A percentile compares a stretch with the other conserved stretches of the same genome.
Evolutionary conservation across 2,329 filamentous ascomycete species (phyloP).

Genomic region (Coniochaeta sp.): DNA sequence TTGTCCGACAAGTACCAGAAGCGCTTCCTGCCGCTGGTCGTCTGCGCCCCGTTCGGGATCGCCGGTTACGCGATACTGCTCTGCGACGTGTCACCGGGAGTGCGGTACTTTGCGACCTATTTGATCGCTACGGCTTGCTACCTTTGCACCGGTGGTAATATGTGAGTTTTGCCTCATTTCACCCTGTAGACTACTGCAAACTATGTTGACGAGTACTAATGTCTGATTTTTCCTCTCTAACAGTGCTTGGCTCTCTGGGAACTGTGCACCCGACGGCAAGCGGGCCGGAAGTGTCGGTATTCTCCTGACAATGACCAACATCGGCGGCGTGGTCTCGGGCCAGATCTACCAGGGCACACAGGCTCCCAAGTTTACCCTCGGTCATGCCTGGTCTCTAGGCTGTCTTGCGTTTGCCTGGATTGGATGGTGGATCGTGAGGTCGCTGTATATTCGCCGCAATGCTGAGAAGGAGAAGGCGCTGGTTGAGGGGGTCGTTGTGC

Average conservation of each 20-base stretch:
- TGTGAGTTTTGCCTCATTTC: conserved; percentile 9
- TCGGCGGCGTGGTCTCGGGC: conserved; percentile 17
- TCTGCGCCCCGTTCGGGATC: conserved; percentile 19
- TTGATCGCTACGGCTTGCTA: conserved; percentile 18
- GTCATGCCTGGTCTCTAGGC: conserved; percentile 27
- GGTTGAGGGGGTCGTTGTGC: conserved; percentile 33
- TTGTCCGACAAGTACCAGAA: conserved; percentile 26
- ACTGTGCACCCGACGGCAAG: conserved; percentile 19
- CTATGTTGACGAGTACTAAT: too few species aligned
- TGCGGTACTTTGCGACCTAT: conserved; percentile 18
- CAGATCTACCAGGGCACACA: conserved; percentile 18
- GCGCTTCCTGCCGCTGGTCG: conserved; percentile 26
- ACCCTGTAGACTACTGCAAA: too few species aligned
- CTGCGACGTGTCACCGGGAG: conserved; percentile 11
- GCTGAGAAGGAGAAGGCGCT: conserved; percentile 19
- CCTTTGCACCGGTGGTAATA: conserved; percentile 15
- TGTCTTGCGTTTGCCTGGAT: conserved; percentile 26
- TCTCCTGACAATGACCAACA: conserved; percentile 15
- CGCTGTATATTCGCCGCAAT: conserved; percentile 22
- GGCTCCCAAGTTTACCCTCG: conserved; percentile 15
- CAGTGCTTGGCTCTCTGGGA: conserved; percentile 18
- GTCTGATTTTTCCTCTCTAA: background rate
- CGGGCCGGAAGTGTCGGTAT: conserved; percentile 19
- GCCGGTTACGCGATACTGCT: conserved; percentile 18
- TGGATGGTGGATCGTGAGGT: conserved; percentile 25